Percentiles rank a stretch among this genome's conserved stretches.
Conservation (phyloP, 805 yeast species). For the Isabelozyma rhagii region DNA sequence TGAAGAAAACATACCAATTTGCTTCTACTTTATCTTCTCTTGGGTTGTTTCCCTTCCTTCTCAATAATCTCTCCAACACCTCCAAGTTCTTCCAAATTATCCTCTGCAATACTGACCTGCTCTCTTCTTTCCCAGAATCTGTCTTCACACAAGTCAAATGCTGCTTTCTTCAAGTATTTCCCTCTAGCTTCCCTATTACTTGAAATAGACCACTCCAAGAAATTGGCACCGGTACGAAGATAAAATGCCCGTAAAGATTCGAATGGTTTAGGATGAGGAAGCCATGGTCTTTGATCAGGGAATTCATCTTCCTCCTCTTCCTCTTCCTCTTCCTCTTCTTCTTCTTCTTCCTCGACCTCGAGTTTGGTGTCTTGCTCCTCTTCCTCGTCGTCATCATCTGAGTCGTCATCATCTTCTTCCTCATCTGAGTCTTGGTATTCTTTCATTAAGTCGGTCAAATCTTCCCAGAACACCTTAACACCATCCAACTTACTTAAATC, state of each 20-base stretch:
- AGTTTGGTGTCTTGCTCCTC: constrained; percentile 42
- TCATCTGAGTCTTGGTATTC: constrained; percentile 61
- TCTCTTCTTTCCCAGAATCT: constrained; percentile 99
- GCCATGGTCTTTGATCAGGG: constrained; percentile 94
- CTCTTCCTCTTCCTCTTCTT: constrained; percentile 66
- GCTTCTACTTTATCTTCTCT: constrained; percentile 47
- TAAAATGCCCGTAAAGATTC: constrained; percentile 83
- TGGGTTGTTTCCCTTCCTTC: constrained; percentile 51
- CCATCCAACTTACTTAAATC: constrained; percentile 89
- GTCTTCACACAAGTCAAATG: constrained; percentile 88
- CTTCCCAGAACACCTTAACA: constrained; percentile 86
- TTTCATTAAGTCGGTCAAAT: constrained; percentile 54
- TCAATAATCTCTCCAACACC: constrained; percentile 89
- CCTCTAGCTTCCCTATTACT: constrained; percentile 84
- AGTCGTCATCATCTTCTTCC: constrained; percentile 53
- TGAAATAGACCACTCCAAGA: constrained; percentile 90
- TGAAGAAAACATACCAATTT: not conserved
- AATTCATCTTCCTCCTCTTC: constrained; percentile 62
- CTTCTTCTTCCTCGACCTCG: constrained; percentile 46
- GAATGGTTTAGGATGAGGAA: constrained; percentile 95
- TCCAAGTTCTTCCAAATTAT: constrained; percentile 81
- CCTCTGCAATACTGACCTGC: constrained; percentile 83
- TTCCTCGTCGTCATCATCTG: constrained; percentile 55
- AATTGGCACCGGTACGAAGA: constrained; percentile 78
- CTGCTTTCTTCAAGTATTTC: constrained; percentile 80